Percentiles rank a stretch among this genome's conserved stretches.
Evolutionary conservation across 441 rosid species (phyloP).

Genomic region (Flueggea neowawraea): DNA sequence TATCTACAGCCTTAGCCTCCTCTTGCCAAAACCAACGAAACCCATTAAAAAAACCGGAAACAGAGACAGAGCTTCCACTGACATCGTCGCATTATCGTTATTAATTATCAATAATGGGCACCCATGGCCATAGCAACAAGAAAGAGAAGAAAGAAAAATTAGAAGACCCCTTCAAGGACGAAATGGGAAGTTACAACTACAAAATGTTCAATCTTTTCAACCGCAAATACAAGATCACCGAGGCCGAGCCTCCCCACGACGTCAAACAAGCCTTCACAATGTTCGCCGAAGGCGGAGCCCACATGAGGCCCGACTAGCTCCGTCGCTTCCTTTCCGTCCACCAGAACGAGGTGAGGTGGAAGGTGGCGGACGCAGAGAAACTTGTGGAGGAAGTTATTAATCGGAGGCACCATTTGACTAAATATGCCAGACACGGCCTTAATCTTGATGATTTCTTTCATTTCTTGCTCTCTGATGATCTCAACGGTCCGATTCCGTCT

Average conservation of each 20-base stretch:
- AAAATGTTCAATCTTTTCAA: slow-evolving; percentile 70
- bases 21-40: neutral
- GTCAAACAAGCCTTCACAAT: slow-evolving; percentile 43
- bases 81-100: neutral
- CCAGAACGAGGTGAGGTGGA: slow-evolving; percentile 51
- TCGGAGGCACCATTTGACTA: slow-evolving; percentile 37
- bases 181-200: slow-evolving; percentile 58
- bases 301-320: slow-evolving; percentile 57
- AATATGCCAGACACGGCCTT: slow-evolving; percentile 35
- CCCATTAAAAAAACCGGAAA: neutral
- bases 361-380: slow-evolving; percentile 57
- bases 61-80: neutral
- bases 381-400: slow-evolving; percentile 48
- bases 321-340: slow-evolving; percentile 54
- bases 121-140: slow-evolving; percentile 1
- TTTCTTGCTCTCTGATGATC: slow-evolving; percentile 52
- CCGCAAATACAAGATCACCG: slow-evolving; percentile 54
- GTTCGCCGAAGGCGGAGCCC: slow-evolving; percentile 50
- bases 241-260: slow-evolving; percentile 61
- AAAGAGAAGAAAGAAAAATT: slow-evolving; percentile 17
- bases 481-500: slow-evolving; percentile 51
- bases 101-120: neutral
- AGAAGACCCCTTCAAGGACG: slow-evolving; percentile 1
- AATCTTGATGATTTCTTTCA: slow-evolving; percentile 70
- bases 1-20: no score